Evolutionary conservation across 73 alveolate genomes (phyloP).

Genomic region (Tetrahymena borealis): DNA sequence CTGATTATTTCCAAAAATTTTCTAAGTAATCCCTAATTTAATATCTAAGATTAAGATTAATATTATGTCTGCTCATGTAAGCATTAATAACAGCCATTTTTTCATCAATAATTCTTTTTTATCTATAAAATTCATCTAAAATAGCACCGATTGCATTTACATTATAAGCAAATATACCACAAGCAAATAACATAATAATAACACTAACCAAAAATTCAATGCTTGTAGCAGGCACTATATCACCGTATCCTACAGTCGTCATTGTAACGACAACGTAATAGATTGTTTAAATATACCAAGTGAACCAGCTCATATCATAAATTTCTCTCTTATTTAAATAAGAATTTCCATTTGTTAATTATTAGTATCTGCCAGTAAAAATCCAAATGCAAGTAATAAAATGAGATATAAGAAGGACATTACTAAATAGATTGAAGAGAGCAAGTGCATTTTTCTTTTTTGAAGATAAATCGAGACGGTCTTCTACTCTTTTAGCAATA

Average conservation of each 20-base stretch:
- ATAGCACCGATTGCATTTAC: constrained; percentile 46
- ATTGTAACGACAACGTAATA: constrained; percentile 56
- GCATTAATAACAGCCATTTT: not conserved
- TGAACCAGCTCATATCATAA: not conserved
- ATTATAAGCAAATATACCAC: constrained; percentile 54
- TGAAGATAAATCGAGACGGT: not conserved
- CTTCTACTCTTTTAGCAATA: not conserved
- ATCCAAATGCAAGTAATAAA: not conserved
- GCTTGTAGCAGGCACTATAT: constrained; percentile 46
- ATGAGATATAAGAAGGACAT: not conserved
- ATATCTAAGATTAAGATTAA: not conserved
- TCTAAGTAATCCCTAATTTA: not conserved
- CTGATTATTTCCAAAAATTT: not conserved
- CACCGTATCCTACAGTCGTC: constrained; percentile 75
- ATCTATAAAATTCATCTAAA: constrained; percentile 13
- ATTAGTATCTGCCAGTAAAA: not conserved
- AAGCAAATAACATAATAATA: constrained; percentile 39
- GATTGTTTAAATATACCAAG: constrained; percentile 44
- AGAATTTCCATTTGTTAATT: not conserved
- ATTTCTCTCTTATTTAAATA: not conserved
- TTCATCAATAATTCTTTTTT: not conserved
- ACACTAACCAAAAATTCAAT: constrained; percentile 42
- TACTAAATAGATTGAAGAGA: not conserved
- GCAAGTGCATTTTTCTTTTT: not conserved
- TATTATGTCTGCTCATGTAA: not conserved